Percentiles rank a stretch among this genome's conserved stretches.
Evolutionary conservation across 192 early-diverging fungal species (phyloP).

Genomic region (Linnemannia schmuckeri): DNA sequence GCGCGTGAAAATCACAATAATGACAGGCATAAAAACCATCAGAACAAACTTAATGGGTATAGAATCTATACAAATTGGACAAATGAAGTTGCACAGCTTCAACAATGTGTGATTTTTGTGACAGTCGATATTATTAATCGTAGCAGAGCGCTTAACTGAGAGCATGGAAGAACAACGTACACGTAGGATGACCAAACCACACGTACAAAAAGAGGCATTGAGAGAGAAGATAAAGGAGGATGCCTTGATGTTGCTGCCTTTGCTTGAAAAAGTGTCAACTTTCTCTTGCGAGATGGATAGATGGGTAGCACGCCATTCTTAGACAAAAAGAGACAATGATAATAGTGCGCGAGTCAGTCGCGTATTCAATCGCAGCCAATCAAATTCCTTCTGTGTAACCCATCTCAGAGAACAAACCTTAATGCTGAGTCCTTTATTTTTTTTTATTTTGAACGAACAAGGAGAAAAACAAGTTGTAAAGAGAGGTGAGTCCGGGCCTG

Average conservation of each 20-base stretch:
- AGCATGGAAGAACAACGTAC: no score
- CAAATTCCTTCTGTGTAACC: neutral
- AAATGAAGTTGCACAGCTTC: neutral
- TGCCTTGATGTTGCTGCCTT: neutral
- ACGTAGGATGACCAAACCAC: no score
- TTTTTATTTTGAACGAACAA: neutral
- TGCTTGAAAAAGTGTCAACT: neutral
- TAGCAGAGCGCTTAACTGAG: no score
- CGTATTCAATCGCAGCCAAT: conserved; percentile 10
- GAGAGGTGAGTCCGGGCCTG: neutral
- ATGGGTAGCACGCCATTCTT: neutral
- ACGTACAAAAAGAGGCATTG: no score
- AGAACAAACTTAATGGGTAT: neutral
- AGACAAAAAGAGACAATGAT: neutral
- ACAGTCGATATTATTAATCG: neutral
- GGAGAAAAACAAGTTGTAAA: neutral
- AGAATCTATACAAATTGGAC: neutral
- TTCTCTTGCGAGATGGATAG: conserved; percentile 1
- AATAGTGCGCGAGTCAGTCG: neutral
- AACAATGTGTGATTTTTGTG: neutral
- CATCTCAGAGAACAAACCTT: conserved; percentile 1
- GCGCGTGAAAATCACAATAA: neutral
- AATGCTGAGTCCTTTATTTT: neutral
- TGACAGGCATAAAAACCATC: no score
- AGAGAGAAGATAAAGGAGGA: no score